Conservation (phyloP, 1,284 basidiomycete genomes). For the Ustilago tritici region DNA sequence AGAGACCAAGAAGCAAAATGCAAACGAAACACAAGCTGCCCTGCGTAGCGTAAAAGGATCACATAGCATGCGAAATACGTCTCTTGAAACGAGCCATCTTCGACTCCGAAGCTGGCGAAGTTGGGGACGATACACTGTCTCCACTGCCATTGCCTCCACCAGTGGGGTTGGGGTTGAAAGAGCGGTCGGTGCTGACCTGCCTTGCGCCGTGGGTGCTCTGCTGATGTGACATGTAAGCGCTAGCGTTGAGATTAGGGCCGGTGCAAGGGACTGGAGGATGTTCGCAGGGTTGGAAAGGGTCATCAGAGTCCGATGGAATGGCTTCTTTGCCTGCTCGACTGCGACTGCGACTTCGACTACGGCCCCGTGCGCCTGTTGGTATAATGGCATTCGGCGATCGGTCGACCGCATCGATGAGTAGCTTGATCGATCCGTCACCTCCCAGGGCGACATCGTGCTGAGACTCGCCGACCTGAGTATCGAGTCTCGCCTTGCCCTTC, state of each 20-base stretch:
- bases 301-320: conserved; percentile 25
- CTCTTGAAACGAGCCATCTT: conserved; percentile 44
- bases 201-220: conserved; percentile 11
- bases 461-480: conserved; percentile 10
- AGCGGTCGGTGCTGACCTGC: conserved; percentile 14
- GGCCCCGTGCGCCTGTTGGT: conserved; percentile 3
- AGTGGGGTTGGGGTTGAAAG: not conserved
- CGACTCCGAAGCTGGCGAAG: conserved; percentile 24
- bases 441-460: not conserved
- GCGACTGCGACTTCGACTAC: conserved; percentile 27
- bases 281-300: conserved; percentile 30
- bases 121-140: conserved; percentile 10
- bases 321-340: conserved; percentile 31
- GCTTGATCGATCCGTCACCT: conserved; percentile 19
- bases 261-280: conserved; percentile 32
- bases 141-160: not conserved
- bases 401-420: not conserved
- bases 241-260: conserved; percentile 45
- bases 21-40: not conserved
- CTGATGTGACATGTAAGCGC: conserved; percentile 43
- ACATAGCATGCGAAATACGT: conserved; percentile 41
- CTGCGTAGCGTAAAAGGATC: not conserved
- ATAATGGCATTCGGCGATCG: conserved; percentile 12
- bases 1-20: not conserved
- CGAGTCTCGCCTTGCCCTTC: conserved; percentile 43